Evolutionary conservation across 164 flowering plant species (phyloP), one percentile per base, ranked within the genome.

Genomic region (Dillenia suffruticosa): DNA sequence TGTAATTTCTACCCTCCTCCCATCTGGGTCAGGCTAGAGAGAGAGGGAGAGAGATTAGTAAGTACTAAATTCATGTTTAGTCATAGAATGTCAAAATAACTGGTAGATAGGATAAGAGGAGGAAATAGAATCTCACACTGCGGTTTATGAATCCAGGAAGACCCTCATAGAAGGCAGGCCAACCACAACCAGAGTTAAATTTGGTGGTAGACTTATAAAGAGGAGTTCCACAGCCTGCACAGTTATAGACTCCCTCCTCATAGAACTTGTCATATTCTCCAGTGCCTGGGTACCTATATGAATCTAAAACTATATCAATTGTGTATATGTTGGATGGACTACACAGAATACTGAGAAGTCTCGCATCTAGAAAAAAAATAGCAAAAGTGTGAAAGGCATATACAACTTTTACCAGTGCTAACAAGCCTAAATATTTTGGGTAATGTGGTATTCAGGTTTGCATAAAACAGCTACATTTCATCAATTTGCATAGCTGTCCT

Each of bases 121-220:
- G 11, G 9, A 22, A 59, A 44, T 46, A 51, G 52, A 51, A 54
- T 52, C 89, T 79, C 54, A 91, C 97, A 44, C 68, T 70, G 64
- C 88, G 82, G 45, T 73, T 81, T 46, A 86, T 84, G 67, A 93
- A 91, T 64, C 89, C 92, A 32, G 96, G 96, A 24, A 89, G 66
- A 46, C 95, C 96, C 75, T 91, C 97, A 56, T 54, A 91, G 73
- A 89, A 88, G 61, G 95, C 91, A 52, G 96, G 92, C 90, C 96
- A 92, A n/a, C 98, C 96, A 76, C 95, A 89, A 60, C 92, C 91
- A 43, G 96, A 89, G 74, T 85, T 63, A 43, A 86, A 87, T 66
- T 91, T 91, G 62, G 94, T 83, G 24, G 81, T 66, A 13, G 97
- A 91, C 58, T 77, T 82, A 55, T 86, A 84, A 4, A 85, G 84